Evolutionary conservation across 2,329 filamentous ascomycete species (phyloP).

Genomic region (Cercospora sesami): DNA sequence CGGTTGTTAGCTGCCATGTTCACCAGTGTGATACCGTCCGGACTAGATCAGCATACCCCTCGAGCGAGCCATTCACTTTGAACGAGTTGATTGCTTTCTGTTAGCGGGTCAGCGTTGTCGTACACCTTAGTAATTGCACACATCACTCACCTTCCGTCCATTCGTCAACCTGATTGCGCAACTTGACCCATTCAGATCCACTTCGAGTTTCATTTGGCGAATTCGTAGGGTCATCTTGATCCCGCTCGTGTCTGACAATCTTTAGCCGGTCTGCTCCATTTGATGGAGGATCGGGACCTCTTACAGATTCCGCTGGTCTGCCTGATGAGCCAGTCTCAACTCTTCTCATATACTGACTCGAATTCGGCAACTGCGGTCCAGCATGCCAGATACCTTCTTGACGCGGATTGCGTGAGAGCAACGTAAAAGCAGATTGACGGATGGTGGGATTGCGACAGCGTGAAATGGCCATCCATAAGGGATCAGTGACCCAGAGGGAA

Average conservation of each 20-base stretch:
- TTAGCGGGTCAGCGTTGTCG: background rate
- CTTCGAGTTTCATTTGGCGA: background rate
- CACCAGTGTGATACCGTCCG: background rate
- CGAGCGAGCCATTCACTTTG: conserved; percentile 26
- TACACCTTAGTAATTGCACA: background rate
- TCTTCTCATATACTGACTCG: conserved; percentile 30
- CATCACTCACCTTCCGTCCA: conserved; percentile 21
- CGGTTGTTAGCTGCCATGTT: background rate
- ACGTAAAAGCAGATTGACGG: conserved; percentile 37
- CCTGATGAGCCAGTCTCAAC: conserved; percentile 24
- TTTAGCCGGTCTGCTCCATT: conserved; percentile 18
- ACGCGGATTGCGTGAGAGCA: conserved; percentile 36
- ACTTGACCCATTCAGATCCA: conserved; percentile 21
- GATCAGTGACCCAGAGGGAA: conserved; percentile 39
- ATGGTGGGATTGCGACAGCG: conserved; percentile 37
- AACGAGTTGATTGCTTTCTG: conserved; percentile 20
- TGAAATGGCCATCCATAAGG: conserved; percentile 39
- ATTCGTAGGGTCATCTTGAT: conserved; percentile 17
- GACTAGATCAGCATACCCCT: conserved; percentile 10
- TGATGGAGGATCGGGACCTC: conserved; percentile 7
- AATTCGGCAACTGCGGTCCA: conserved; percentile 34
- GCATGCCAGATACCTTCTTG: conserved; percentile 40
- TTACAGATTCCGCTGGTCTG: conserved; percentile 26
- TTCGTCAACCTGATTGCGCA: conserved; percentile 21
- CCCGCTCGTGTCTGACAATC: conserved; percentile 27